Percentiles rank a stretch among this genome's conserved stretches.
phyloP scores from a whole-genome alignment of 768 basidiomycete species.

The Naganishia kalamii region DNA sequence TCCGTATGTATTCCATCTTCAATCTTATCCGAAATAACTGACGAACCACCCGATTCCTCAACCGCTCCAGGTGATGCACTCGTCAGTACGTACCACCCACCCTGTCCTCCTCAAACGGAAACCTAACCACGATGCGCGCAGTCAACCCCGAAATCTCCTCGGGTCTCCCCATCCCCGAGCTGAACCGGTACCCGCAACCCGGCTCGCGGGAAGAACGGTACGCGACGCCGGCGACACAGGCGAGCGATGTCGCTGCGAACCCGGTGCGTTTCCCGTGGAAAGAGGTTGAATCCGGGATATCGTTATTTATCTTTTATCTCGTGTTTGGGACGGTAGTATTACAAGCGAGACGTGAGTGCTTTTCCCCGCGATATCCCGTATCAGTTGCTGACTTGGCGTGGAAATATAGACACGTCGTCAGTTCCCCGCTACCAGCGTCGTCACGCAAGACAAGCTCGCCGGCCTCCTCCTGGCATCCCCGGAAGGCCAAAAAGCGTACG shows the following conservation, averaged over 20 bases:
- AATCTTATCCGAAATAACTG: neutral
- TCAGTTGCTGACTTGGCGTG: neutral
- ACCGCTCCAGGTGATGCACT: conserved; percentile 65
- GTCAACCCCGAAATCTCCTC: conserved; percentile 86
- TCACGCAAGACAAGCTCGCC: conserved; percentile 77
- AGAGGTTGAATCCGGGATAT: neutral
- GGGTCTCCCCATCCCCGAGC: conserved; percentile 68
- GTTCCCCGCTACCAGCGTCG: conserved; percentile 83
- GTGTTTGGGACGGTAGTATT: conserved; percentile 53
- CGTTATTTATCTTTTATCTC: neutral
- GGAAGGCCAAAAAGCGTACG: conserved; percentile 56
- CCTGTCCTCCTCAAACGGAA: conserved; percentile 8
- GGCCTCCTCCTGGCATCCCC: conserved; percentile 75
- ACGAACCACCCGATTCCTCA: neutral
- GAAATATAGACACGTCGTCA: conserved; percentile 55
- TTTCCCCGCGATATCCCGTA: neutral
- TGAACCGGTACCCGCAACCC: conserved; percentile 77
- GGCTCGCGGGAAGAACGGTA: conserved; percentile 82
- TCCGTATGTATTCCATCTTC: conserved; percentile 57
- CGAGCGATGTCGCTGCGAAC: conserved; percentile 49
- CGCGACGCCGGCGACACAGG: conserved; percentile 80
- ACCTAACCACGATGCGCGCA: conserved; percentile 3
- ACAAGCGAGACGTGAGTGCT: conserved; percentile 75
- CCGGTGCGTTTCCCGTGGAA: conserved; percentile 28
- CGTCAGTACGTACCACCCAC: conserved; percentile 47